phyloP scores from a whole-genome alignment of 495 filamentous ascomycete species.

The Penicillium goetzii region DNA sequence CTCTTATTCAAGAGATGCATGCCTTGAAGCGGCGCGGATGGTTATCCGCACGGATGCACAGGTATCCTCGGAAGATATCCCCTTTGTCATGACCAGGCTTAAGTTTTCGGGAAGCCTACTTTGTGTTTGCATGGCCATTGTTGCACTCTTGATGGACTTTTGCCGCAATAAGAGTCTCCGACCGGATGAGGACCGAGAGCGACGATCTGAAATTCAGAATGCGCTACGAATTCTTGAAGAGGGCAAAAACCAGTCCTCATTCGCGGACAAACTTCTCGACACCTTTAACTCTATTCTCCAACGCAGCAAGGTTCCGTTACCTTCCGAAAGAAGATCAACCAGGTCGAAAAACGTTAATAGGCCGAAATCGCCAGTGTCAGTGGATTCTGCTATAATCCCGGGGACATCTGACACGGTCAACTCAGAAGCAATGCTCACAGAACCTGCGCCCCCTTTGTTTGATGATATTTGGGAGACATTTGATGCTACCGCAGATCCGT shows the following conservation, averaged over 20 bases:
- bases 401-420: neutral
- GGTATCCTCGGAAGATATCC: constrained; percentile 24
- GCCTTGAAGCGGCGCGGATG: constrained; percentile 40
- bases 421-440: neutral
- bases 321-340: neutral
- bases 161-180: constrained; percentile 29
- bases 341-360: neutral
- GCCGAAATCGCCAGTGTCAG: neutral
- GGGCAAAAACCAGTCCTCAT: constrained; percentile 35
- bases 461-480: constrained; percentile 32
- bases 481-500: constrained; percentile 22
- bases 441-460: constrained; percentile 21
- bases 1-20: constrained; percentile 38
- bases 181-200: constrained; percentile 21
- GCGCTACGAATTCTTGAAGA: constrained; percentile 43
- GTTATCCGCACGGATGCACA: constrained; percentile 36
- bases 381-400: neutral
- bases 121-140: constrained; percentile 42
- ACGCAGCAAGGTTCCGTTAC: constrained; percentile 31
- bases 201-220: constrained; percentile 34
- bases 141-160: constrained; percentile 42
- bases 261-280: constrained; percentile 38
- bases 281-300: constrained; percentile 37
- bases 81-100: constrained; percentile 27
- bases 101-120: constrained; percentile 35